Evolutionary conservation across 1,139 yeast species (phyloP), one percentile per base, ranked within the genome.

Genomic region (Hyphopichia wangnamkhiaoensis): DNA sequence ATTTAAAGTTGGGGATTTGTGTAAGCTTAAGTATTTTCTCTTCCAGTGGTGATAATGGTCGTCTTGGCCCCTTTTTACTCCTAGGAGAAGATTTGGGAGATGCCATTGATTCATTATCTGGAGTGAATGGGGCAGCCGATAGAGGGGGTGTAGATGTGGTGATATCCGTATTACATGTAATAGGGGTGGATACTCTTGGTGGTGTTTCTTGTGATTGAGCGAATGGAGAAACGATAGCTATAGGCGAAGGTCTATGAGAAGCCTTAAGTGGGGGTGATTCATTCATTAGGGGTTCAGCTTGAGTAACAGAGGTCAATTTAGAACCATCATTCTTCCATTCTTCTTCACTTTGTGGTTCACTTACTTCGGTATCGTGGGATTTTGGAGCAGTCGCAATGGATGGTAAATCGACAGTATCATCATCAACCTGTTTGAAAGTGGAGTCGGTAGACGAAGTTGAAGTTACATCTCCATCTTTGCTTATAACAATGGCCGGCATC

Each of bases 11-110:
- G 9, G 71, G 71, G 12, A 66, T 65, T 38, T 48, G 53, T 3
- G 71, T 65, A 35, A 52, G 49, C 27, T 52, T 54, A 35, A 63
- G 50, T n/a, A 64, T 48, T 39, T 49, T 53, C 34, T 54, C 55
- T 44, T 63, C 69, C n/a, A 59, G 54, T 1, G 65, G 57, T 3
- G 69, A 59, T 38, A 59, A 46, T 3, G 60, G 59, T 29, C 68
- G 46, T 35, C 65, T 47, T 7, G 66, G 13, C 37, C 33, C 34
- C 38, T 42, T n/a, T 34, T 35, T 31, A 21, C 28, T 9, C 10
- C 19, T 27, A 9, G 33, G 31, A 15, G 34, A 31, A 6, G 38
- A 26, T 12, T n/a, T 37, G n/a, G 38, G 29, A 3, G 43, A 35
- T 26, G 37, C 19, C 2, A 19, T 9, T 3, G 37, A 28, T 20